These are phyloP conservation scores for Penicillium pulvis DNA, from an alignment of 495 filamentous ascomycete species.

Conservation along the genomic window DNA sequence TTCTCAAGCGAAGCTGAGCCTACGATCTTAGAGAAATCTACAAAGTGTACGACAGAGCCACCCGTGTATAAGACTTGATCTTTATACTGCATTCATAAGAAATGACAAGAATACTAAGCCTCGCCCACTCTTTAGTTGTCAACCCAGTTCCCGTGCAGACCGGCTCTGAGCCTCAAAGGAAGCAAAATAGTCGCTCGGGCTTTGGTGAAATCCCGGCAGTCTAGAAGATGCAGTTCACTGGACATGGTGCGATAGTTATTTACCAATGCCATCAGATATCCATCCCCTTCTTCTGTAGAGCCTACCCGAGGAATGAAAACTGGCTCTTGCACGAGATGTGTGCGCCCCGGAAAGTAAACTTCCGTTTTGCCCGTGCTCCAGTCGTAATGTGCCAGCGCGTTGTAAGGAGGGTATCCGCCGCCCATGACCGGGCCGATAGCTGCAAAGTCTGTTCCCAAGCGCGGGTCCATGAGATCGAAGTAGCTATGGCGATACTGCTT, in stretches of 20 bases:
- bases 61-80: too few relatives aligned
- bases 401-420: conserved; percentile 39
- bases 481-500: conserved; percentile 57
- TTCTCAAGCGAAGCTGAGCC: too few relatives aligned
- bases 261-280: conserved; percentile 55
- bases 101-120: background rate
- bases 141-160: conserved; percentile 6
- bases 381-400: conserved; percentile 49
- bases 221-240: conserved; percentile 55
- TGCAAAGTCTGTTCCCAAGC: conserved; percentile 46
- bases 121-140: background rate
- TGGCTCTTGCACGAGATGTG: conserved; percentile 58
- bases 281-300: conserved; percentile 52
- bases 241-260: conserved; percentile 54
- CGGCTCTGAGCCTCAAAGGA: background rate
- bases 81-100: too few relatives aligned
- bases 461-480: conserved; percentile 50
- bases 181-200: background rate
- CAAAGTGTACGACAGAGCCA: too few relatives aligned
- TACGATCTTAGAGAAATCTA: too few relatives aligned
- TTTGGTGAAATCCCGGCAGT: conserved; percentile 17
- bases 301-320: conserved; percentile 52
- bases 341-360: conserved; percentile 47
- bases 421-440: conserved; percentile 15
- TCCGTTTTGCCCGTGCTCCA: conserved; percentile 30